Evolutionary conservation across 2,329 filamentous ascomycete species (phyloP).

Genomic region (Penicillium italicum): DNA sequence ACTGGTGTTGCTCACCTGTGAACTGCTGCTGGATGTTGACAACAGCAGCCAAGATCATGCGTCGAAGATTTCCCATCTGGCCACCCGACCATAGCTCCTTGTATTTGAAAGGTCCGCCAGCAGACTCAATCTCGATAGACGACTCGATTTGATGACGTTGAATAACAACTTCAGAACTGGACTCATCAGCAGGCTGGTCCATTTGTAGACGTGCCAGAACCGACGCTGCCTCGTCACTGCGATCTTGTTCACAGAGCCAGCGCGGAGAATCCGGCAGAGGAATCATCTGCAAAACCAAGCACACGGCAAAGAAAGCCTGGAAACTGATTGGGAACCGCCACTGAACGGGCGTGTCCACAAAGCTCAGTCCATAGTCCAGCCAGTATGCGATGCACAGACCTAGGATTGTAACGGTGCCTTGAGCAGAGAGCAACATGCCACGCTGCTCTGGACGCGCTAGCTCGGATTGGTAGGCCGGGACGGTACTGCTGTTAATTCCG

Average conservation of each 20-base stretch:
- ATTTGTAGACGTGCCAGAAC: constrained; percentile 28
- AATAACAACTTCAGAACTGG: constrained; percentile 14
- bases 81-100: constrained; percentile 37
- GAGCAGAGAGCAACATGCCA: constrained; percentile 19
- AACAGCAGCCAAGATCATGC: constrained; percentile 33
- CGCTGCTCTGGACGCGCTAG: constrained; percentile 20
- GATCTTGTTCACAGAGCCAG: constrained; percentile 34
- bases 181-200: constrained; percentile 18
- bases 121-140: constrained; percentile 37
- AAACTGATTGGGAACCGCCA: constrained; percentile 47
- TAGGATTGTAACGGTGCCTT: constrained; percentile 41
- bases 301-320: constrained; percentile 41
- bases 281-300: constrained; percentile 35
- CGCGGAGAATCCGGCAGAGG: constrained; percentile 41
- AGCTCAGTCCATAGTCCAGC: constrained; percentile 43
- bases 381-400: constrained; percentile 50
- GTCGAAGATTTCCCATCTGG: constrained; percentile 32
- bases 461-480: constrained; percentile 21
- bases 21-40: constrained; percentile 39
- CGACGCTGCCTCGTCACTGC: constrained; percentile 30
- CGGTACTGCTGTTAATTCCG: constrained; percentile 23
- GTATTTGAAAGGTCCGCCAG: constrained; percentile 34
- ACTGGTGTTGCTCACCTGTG: constrained; percentile 19
- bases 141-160: constrained; percentile 27
- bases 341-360: constrained; percentile 30